Percentiles rank a stretch among this genome's conserved stretches.
phyloP scores from a whole-genome alignment of 2,329 filamentous ascomycete species.

The Trichoderma sp. region DNA sequence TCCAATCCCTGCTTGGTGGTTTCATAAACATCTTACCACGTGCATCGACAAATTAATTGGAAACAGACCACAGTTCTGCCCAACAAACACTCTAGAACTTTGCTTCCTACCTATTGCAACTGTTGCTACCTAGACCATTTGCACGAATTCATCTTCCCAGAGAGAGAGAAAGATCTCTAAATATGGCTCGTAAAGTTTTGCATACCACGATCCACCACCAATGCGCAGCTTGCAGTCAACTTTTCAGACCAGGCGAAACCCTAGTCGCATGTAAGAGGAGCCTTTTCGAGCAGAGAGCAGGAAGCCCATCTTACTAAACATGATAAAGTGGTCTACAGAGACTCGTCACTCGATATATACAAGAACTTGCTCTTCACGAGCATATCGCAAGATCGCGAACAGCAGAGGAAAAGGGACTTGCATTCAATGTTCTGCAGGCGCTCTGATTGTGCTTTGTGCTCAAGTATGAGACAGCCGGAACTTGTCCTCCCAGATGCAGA shows the following conservation, averaged over 20 bases:
- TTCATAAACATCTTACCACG: not conserved
- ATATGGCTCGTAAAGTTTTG: not conserved
- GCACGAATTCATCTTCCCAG: not conserved
- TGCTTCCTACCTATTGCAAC: not conserved
- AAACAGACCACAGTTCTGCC: not conserved
- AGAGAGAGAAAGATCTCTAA: not conserved
- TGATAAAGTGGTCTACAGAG: not conserved
- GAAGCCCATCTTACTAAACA: not conserved
- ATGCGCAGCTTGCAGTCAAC: constrained; percentile 8
- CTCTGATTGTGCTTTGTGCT: not conserved
- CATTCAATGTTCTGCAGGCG: not conserved
- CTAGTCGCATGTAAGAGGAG: not conserved
- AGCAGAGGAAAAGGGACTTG: not conserved
- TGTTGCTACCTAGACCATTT: not conserved
- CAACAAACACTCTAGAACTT: not conserved
- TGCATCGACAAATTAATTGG: not conserved
- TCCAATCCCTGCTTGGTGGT: not conserved
- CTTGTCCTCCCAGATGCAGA: not conserved
- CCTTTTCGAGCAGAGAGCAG: not conserved
- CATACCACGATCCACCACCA: not conserved
- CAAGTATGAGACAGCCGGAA: not conserved
- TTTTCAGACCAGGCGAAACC: not conserved
- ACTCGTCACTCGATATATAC: not conserved
- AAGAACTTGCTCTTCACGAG: not conserved
- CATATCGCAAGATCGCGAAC: not conserved